Evolutionary conservation across 2,329 filamentous ascomycete species (phyloP).

Genomic region (Dactylellina drechsleri): DNA sequence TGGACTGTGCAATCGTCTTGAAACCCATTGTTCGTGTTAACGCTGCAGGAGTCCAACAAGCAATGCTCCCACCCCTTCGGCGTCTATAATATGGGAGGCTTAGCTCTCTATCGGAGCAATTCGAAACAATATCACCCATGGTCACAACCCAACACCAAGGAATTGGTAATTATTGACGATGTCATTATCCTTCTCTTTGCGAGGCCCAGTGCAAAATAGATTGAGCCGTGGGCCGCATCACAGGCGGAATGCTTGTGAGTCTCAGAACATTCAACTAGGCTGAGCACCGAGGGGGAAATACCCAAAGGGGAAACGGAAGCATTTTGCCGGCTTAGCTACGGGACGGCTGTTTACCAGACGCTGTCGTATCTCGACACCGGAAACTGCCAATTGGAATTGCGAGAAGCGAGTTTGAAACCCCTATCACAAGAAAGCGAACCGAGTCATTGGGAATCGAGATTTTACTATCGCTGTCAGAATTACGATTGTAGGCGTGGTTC

Average conservation of each 20-base stretch:
- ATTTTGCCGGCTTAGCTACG: constrained; percentile 44
- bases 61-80: constrained; percentile 41
- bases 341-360: constrained; percentile 20
- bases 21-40: constrained; percentile 40
- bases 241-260: constrained; percentile 19
- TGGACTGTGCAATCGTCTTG: constrained; percentile 15
- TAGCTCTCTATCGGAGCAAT: constrained; percentile 12
- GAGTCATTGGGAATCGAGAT: constrained; percentile 39
- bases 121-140: neutral
- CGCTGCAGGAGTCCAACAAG: constrained; percentile 41
- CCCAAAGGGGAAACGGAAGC: constrained; percentile 41
- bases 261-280: neutral
- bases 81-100: constrained; percentile 36
- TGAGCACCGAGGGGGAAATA: constrained; percentile 32
- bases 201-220: neutral
- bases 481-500: neutral
- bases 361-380: neutral
- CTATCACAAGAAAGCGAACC: constrained; percentile 36
- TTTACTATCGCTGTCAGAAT: neutral
- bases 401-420: constrained; percentile 29
- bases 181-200: neutral
- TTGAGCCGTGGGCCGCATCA: constrained; percentile 1
- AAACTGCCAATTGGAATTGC: constrained; percentile 30
- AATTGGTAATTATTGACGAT: constrained; percentile 18
- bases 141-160: constrained; percentile 13